Base-by-base conservation (phyloP, 2,329 filamentous ascomycete species). In the Ophiobolus disseminans region DNA sequence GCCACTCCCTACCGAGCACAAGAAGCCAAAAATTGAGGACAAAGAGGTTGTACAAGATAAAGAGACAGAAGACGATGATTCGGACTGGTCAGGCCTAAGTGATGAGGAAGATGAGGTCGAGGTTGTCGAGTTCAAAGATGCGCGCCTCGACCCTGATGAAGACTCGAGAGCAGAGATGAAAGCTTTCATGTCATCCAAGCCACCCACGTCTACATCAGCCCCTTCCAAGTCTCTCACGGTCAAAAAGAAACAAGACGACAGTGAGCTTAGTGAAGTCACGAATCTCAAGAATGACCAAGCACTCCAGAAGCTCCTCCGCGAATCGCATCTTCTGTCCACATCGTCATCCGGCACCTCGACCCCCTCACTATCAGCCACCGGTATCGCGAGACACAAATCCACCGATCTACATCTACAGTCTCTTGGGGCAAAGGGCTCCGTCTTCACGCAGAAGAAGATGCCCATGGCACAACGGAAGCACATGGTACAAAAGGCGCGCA, bases 251-350 rank as follows among this genome's bases (percentile, higher is more conserved):
- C 11, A 42, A 16, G 42, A 64, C 52, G 53, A 58, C 41, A 74
- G 80, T 50, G 82, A 86, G 19, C 78, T 82, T 50, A 74, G 82
- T 14, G 86, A 88, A 68, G 73, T 78, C 19, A 73, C 77, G 9
- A 88, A 96, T 53, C 81, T 97, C 14, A 91, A 92, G 70, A 92
- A 97, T 73, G 94, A 97, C 72, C 85, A 96, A 44, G 92, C 90
- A 30, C 85, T 99, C 11, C 93, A 97, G 72, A 87, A 91, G 37
- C 85, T 99, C 31, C 85, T 99, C 48, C 83, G 87, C 60, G 94
- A 99, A 79, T 97, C 92, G 0, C 91, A 96, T 74, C 86, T 97
- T 52, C 85, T 97, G 48, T 78, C 81, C 21, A 77, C 80, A 45
- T 77, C 81, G 3, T 80, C 82, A 35, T 79, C 81, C 14, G 57